Evolutionary conservation across 768 basidiomycete species (phyloP), one percentile per base, ranked within the genome.

Genomic region (Kwoniella mangroviensis): DNA sequence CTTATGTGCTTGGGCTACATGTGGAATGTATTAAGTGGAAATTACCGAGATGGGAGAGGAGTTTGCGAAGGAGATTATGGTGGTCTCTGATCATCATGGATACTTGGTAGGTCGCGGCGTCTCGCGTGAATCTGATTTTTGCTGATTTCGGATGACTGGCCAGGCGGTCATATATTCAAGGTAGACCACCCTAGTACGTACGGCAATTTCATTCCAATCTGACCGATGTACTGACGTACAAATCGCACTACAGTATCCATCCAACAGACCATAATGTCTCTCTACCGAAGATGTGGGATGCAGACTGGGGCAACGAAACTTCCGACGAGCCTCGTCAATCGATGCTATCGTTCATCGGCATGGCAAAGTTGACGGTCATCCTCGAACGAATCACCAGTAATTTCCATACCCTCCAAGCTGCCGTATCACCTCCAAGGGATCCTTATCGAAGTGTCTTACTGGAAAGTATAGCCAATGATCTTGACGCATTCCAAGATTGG

Each of bases 11-110:
- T 24, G 73, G 73, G 34, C 58, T 73, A 5, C 73, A 73, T 64
- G 53, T 73, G 9, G 73, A 73, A 24, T 67, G 68, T 4, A 42
- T 66, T 17, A 63, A 67, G 17, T 73, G 73, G 73, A 58, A 55
- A 22, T 53, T 73, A 26, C 73, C 73, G 1, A 24, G 57, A 22
- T 73, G 73, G 73, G 73, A 73, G 53, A 59, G 69, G 2, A 70
- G 59, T 56, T n/a, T 70, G 6, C 49, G 73, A 21, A 67, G 58
- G 28, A 61, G 73, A 26, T n/a, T 73, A 13, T 70, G 65, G 69
- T 73, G 73, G 73, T 53, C 66, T 19, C 52, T 73, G 21, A 51
- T 73, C 22, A 70, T 70, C 0, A 69, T 68, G 40, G 73, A 73
- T 53, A 70, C 69, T 34, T 70, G 69, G 72, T 51, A 68, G 40